phyloP scores from a whole-genome alignment of 257 asterid genomes.

The Solanum corneliomulleri region DNA sequence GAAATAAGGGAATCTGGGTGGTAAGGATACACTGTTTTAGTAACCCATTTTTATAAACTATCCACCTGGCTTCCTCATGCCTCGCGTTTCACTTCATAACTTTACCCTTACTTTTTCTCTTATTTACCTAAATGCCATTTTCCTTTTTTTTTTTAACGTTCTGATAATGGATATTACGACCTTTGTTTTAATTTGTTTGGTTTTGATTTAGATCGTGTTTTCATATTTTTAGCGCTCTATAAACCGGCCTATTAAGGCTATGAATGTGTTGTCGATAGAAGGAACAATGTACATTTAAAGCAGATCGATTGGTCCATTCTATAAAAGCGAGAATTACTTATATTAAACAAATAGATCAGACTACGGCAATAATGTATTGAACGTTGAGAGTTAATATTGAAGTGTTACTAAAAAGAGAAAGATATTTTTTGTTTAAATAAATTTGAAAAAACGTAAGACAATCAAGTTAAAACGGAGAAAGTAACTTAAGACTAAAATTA shows the following conservation, averaged over 20 bases:
- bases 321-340: too few species aligned
- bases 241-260: background rate
- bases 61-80: conserved; percentile 12
- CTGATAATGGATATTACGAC: fast-evolving
- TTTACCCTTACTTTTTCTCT: background rate
- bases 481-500: too few species aligned
- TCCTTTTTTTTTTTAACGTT: too few species aligned
- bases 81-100: background rate
- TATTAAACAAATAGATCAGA: too few species aligned
- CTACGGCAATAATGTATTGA: too few species aligned
- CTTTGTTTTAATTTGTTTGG: too few species aligned
- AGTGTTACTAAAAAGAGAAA: too few species aligned
- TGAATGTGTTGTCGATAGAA: background rate
- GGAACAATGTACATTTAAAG: background rate
- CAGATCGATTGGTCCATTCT: too few species aligned
- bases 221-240: background rate
- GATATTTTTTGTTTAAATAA: fast-evolving
- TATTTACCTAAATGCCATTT: background rate
- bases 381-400: background rate
- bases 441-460: background rate
- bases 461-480: background rate
- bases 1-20: conserved; percentile 25
- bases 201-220: background rate
- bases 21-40: conserved; percentile 20
- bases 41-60: conserved; percentile 24